These are phyloP conservation scores for Diaporthe sp. DNA, from an alignment of 2,329 filamentous ascomycete species.

Conservation along the genomic window DNA sequence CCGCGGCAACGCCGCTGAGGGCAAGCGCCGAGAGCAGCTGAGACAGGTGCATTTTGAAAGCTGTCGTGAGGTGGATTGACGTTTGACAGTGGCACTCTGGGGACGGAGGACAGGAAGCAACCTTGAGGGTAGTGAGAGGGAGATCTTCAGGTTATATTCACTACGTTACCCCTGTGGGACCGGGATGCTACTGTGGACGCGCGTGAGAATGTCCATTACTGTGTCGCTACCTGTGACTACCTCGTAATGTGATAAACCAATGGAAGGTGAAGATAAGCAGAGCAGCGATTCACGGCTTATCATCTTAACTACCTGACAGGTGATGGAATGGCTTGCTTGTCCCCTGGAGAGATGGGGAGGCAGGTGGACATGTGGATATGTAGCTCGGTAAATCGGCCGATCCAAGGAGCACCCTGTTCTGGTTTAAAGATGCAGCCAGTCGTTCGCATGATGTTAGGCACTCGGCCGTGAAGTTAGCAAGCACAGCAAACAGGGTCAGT, in stretches of 20 bases:
- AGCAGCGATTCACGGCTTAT: slow-evolving; percentile 3
- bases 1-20: slow-evolving; percentile 31
- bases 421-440: neutral
- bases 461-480: neutral
- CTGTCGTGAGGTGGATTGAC: slow-evolving; percentile 4
- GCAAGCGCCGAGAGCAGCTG: slow-evolving; percentile 36
- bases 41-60: slow-evolving; percentile 33
- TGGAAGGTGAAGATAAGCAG: slow-evolving; percentile 19
- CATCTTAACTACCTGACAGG: neutral
- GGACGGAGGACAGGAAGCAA: neutral
- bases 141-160: slow-evolving; percentile 13
- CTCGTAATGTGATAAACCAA: slow-evolving; percentile 10
- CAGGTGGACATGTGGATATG: neutral
- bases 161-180: slow-evolving; percentile 11
- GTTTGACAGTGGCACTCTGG: slow-evolving; percentile 14
- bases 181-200: neutral
- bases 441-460: neutral
- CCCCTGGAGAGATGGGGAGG: neutral
- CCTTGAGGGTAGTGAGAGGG: neutral
- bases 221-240: slow-evolving; percentile 6
- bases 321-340: neutral
- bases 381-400: slow-evolving; percentile 10
- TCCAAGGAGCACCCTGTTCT: neutral
- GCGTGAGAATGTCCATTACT: neutral
- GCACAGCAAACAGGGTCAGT: neutral